Evolutionary conservation across 495 filamentous ascomycete genomes (phyloP).

Genomic region (Aspergillus avenaceus): DNA sequence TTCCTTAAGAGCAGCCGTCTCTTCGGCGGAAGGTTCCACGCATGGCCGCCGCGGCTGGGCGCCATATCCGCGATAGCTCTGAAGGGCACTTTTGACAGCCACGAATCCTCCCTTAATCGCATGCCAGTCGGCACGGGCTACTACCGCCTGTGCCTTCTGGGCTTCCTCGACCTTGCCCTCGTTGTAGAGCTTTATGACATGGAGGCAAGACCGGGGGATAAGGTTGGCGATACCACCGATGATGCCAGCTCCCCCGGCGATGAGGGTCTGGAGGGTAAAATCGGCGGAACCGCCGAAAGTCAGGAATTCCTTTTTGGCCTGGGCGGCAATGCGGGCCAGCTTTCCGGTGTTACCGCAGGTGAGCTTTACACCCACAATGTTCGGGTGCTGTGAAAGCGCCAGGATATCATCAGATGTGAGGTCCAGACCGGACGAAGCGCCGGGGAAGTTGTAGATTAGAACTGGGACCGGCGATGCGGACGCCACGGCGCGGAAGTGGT

Average conservation of each 20-base stretch:
- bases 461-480: constrained; percentile 80
- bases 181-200: constrained; percentile 67
- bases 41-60: constrained; percentile 73
- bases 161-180: constrained; percentile 69
- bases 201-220: constrained; percentile 70
- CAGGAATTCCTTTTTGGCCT: constrained; percentile 61
- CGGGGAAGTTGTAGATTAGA: constrained; percentile 92
- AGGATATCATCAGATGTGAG: constrained; percentile 78
- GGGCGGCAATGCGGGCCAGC: constrained; percentile 70
- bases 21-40: constrained; percentile 59
- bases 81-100: constrained; percentile 75
- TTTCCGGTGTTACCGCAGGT: constrained; percentile 96
- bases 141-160: constrained; percentile 69
- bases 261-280: constrained; percentile 79
- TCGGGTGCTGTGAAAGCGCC: constrained; percentile 69
- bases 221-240: constrained; percentile 84
- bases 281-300: constrained; percentile 87
- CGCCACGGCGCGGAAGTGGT: constrained; percentile 76
- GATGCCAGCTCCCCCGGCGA: constrained; percentile 81
- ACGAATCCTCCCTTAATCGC: constrained; percentile 84
- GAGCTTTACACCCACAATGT: constrained; percentile 87
- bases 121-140: constrained; percentile 82
- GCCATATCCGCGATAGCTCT: constrained; percentile 74
- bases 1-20: constrained; percentile 59
- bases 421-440: constrained; percentile 74